Evolutionary conservation across 768 basidiomycete species (phyloP).

Genomic region (Coprinopsis strossmayeri): DNA sequence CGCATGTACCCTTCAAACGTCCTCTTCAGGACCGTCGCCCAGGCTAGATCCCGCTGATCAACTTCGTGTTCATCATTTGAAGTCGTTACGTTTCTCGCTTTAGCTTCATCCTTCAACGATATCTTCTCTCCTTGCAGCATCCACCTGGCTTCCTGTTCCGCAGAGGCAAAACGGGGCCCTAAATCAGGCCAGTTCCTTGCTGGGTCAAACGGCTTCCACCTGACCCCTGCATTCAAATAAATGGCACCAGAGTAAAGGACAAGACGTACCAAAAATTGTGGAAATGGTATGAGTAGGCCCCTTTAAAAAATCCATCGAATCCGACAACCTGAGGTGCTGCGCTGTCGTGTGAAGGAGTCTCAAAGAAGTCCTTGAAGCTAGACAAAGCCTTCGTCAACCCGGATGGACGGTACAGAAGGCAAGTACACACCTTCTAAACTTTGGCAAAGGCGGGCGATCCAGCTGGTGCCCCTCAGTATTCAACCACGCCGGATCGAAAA

Average conservation of each 20-base stretch:
- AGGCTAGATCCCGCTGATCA: conserved; percentile 79
- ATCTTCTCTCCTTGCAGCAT: not conserved
- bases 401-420: conserved; percentile 8
- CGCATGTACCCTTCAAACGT: conserved; percentile 92
- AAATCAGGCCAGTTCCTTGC: conserved; percentile 94
- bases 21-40: conserved; percentile 92
- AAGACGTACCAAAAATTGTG: conserved; percentile 80
- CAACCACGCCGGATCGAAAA: conserved; percentile 97
- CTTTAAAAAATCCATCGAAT: conserved; percentile 93
- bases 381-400: conserved; percentile 3
- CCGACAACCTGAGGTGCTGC: conserved; percentile 86
- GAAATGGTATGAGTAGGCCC: conserved; percentile 94
- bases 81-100: too few species aligned
- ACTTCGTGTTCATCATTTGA: conserved; percentile 43
- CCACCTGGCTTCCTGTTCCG: conserved; percentile 65
- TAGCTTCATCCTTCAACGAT: conserved; percentile 27
- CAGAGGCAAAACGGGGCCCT: conserved; percentile 68
- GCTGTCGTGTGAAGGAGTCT: conserved; percentile 63
- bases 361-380: conserved; percentile 88
- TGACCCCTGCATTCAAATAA: conserved; percentile 44
- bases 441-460: conserved; percentile 90
- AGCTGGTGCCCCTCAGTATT: conserved; percentile 90
- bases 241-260: not conserved
- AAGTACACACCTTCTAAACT: conserved; percentile 69
- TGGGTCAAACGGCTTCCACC: conserved; percentile 95